Conservation (phyloP, 73 alveolate species). For the Paramecium bursaria region DNA sequence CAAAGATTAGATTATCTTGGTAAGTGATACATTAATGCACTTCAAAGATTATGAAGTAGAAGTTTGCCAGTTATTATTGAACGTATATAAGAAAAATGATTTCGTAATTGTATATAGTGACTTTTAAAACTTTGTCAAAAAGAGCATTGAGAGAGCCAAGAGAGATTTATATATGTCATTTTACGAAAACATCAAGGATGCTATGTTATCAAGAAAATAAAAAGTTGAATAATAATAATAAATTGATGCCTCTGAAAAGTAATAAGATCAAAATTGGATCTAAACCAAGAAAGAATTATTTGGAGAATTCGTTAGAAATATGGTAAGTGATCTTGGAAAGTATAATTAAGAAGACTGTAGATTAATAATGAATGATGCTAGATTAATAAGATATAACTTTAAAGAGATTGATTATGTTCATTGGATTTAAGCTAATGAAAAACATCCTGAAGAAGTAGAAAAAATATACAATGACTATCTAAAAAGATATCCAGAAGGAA, state of each 20-base stretch:
- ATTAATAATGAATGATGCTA: slow-evolving; percentile 50
- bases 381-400: slow-evolving; percentile 36
- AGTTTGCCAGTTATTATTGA: neutral
- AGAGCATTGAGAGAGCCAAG: neutral
- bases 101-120: slow-evolving; percentile 6
- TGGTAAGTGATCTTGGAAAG: neutral
- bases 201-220: neutral
- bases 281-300: neutral
- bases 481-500: slow-evolving; percentile 7
- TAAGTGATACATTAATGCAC: neutral
- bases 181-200: slow-evolving; percentile 40
- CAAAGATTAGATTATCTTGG: neutral
- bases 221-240: too few species aligned
- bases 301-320: slow-evolving; percentile 17
- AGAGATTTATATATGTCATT: slow-evolving; percentile 59
- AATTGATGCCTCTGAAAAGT: too few species aligned
- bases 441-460: slow-evolving; percentile 19
- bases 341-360: slow-evolving; percentile 11
- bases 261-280: too few species aligned
- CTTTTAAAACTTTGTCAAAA: neutral
- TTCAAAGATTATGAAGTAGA: slow-evolving; percentile 50
- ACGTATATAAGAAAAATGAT: neutral
- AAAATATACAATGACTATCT: slow-evolving; percentile 20
- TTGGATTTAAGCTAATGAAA: slow-evolving; percentile 15
- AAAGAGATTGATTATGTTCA: neutral